Evolutionary conservation across 2,329 filamentous ascomycete species (phyloP), one percentile per base, ranked within the genome.

Genomic region (Sporothrix humicola): DNA sequence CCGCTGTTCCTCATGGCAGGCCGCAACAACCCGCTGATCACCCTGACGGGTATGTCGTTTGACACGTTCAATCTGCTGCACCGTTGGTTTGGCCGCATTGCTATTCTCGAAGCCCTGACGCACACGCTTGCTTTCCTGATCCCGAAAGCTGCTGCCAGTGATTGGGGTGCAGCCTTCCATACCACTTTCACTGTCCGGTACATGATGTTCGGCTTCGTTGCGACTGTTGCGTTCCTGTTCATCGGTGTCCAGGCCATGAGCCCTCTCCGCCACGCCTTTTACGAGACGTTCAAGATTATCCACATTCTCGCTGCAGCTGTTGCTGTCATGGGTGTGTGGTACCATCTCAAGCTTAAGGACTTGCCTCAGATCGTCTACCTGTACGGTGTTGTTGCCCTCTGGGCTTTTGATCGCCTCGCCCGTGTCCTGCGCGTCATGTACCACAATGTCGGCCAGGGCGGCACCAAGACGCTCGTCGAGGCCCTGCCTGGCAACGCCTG

Each of bases 31-130:
- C 92, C 92, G 26, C 85, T 95, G 76, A 93, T 95, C 79, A 85
- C 85, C 75, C 84, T 92, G 76, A 85, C 93, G 71, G 89, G 90
- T 75, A 90, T 95, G 76, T 93, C 91, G 3, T 95, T 94, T 81
- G 92, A 95, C 81, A 93, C 91, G 0, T 94, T 93, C 85, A 95
- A 95, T 83, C 82, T 95, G 75, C 85, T 95, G 73, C 92, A 95
- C 82, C 88, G 93, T 75, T 95, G 92, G 92, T 87, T 94, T 76
- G 92, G 92, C 77, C 89, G 92, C 54, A 93, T 94, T 74, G 91
- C 92, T 37, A 86, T 92, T 20, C 82, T 93, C 15, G 91, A 95
- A 80, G 86, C 90, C 10, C 77, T 94, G 56, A 84, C 87, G 44
- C 92, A 95, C 81, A 89, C 88, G 1, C 79, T 89, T 54, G 87